Conservation (phyloP, 2,329 filamentous ascomycete species). For the Pseudocercospora eumusae region DNA sequence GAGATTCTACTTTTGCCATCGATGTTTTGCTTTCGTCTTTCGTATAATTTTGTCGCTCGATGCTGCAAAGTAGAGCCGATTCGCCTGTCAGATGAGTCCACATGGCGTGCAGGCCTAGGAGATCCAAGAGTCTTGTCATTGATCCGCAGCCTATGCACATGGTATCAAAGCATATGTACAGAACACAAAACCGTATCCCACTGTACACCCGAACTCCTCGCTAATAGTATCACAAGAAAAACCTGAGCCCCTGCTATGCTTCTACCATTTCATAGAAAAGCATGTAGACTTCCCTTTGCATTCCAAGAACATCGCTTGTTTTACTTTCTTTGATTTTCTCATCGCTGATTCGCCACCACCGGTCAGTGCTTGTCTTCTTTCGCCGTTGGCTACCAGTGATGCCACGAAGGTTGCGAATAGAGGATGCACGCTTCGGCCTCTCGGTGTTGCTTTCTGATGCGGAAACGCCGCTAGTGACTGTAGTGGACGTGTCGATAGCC, state of each 20-base stretch:
- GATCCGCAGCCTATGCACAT: neutral
- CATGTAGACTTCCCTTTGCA: slow-evolving; percentile 95
- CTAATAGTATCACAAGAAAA: neutral
- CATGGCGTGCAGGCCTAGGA: neutral
- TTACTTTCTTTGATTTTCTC: slow-evolving; percentile 95
- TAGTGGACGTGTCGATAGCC: neutral
- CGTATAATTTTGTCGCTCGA: too few species aligned
- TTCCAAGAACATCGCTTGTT: slow-evolving; percentile 83
- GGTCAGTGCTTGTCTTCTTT: slow-evolving; percentile 62
- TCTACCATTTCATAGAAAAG: slow-evolving; percentile 87
- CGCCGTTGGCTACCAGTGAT: slow-evolving; percentile 25
- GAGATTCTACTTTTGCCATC: neutral
- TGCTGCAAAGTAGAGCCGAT: too few species aligned
- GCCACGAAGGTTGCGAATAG: slow-evolving; percentile 8
- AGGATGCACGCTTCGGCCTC: slow-evolving; percentile 9
- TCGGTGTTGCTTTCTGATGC: slow-evolving; percentile 13
- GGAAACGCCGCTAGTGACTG: neutral
- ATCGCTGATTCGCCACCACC: slow-evolving; percentile 98
- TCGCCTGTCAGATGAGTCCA: neutral
- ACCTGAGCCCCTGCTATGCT: neutral
- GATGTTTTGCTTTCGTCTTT: too few species aligned
- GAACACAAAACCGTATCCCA: neutral
- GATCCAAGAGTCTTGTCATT: neutral
- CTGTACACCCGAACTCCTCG: slow-evolving; percentile 5
- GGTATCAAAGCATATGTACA: slow-evolving; percentile 6